Base-by-base conservation (phyloP, 2,329 filamentous ascomycete genomes). In the Magnaporthales sp. region DNA sequence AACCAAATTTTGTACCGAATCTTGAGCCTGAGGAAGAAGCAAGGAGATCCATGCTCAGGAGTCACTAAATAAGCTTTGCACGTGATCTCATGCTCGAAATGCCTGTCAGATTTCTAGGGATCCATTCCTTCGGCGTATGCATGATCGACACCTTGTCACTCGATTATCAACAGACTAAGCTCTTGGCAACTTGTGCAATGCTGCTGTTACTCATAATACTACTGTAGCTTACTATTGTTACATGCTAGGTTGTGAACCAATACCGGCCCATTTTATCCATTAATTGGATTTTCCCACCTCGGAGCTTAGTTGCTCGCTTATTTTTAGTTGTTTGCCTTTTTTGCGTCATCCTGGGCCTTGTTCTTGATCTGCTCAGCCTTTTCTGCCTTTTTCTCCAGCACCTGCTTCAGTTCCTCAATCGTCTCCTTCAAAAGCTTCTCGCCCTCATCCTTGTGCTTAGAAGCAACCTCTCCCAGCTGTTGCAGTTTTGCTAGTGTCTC, bases 341-440 rank as follows among this genome's bases (percentile, higher is more conserved):
- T 66, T 7, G 65, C 15, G 29, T 82, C 78, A 70, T 84, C 80
- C 75, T 83, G 80, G 19, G 80, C 84, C 71, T 85, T 82, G 1
- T 87, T 79, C 3, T 78, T 77, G 70, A 90, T 80, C 70, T 90
- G 83, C 73, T 89, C 80, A 0, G 85, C 83, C 76, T 85, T 80
- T 63, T 82, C 74, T 0, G 80, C 79, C 77, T 85, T 84, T 74
- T 85, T 85, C 75, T 88, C 84, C 58, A 91, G 78, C 31, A 91
- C 82, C 75, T 88, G 80, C 74, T 83, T 81, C 62, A 91, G 78
- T 75, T 91, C 89, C 61, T 89, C 82, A 63, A 91, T 80, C 0
- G 89, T 89, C 74, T 90, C 88, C 77, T 87, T 87, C 65, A 91
- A 75, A 51, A 92, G 79, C 76, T 87, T 84, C 80, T 92, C 84